Percentiles rank a stretch among this genome's conserved stretches.
phyloP scores from a whole-genome alignment of 2,329 filamentous ascomycete species.

The Sporothrix schenckii region DNA sequence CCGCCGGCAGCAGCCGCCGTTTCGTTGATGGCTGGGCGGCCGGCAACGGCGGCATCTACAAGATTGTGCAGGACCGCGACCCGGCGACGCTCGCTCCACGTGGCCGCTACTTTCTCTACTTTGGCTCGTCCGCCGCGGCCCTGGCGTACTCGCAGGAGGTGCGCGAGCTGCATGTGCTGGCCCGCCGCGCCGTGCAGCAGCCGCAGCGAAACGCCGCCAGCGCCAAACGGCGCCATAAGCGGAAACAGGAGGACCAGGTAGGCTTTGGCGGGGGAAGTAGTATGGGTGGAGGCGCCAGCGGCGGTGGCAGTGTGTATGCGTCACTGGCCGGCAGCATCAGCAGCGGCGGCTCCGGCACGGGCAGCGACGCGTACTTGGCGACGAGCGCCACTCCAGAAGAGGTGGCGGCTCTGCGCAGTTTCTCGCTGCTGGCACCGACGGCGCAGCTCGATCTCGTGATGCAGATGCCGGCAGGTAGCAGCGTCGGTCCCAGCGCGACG shows the following conservation, averaged over 20 bases:
- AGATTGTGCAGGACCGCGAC: constrained; percentile 67
- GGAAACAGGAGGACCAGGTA: constrained; percentile 36
- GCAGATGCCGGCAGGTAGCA: constrained; percentile 31
- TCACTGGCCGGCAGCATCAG: constrained; percentile 6
- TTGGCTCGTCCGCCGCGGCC: constrained; percentile 63
- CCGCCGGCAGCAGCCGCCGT: not conserved
- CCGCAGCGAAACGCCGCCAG: constrained; percentile 37
- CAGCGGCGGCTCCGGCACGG: not conserved
- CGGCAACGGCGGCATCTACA: constrained; percentile 37
- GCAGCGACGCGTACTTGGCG: constrained; percentile 22
- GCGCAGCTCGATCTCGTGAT: constrained; percentile 38
- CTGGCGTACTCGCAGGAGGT: constrained; percentile 62
- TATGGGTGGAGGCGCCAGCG: constrained; percentile 3
- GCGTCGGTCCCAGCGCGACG: not conserved
- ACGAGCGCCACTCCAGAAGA: constrained; percentile 34
- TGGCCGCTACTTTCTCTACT: constrained; percentile 71
- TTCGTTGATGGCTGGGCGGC: constrained; percentile 67
- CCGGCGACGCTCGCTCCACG: constrained; percentile 63
- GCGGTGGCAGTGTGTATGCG: not conserved
- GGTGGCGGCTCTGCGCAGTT: constrained; percentile 36
- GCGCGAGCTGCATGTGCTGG: constrained; percentile 51
- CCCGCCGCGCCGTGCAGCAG: constrained; percentile 37
- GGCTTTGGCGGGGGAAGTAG: constrained; percentile 33
- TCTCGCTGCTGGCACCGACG: constrained; percentile 43
- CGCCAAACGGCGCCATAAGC: constrained; percentile 33